Base-by-base conservation (phyloP, 2,329 filamentous ascomycete genomes). In the Penicillium sumatraense region DNA sequence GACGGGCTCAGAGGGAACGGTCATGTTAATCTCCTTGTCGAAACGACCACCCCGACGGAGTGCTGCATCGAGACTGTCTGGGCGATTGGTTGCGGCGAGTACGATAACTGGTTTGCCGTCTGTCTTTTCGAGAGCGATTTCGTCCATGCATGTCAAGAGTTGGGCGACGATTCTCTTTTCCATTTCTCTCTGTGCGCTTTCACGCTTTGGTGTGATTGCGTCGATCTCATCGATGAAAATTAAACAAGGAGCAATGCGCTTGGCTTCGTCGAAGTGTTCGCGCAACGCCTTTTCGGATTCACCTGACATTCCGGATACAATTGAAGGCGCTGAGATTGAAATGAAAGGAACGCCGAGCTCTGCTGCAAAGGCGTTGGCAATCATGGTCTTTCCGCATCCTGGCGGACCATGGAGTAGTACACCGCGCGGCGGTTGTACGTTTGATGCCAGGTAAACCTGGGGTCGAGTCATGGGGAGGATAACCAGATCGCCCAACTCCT, bases 201-300 rank as follows among this genome's bases (percentile, higher is more conserved):
- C 91, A 53, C 89, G 83, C 72, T 96, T 96, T 0, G 90, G 90
- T 47, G 92, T 90, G 65, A 98, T 95, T 3, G 89, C 88, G 72
- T 99, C 93, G 49, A 98, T 90, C 64, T 96, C 89, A 63, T 96
- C 92, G 54, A 98, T 89, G 68, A 97, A 96, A 4, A 99, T 83
- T 5, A 99, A 81, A 67, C 91, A 96, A 0, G 95, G 95, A 0
- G 93, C 93, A 33, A 93, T 82, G 52, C 86, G 84, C 70, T 90
- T 91, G 0, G 95, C 95, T 68, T 95, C 90, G 11, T 98, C 93
- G 58, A 96, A 96, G 45, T 91, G 82, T 61, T 93, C 90, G 31
- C 91, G 82, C 24, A 96, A 85, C 57, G 91, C 91, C 77, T 93
- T 93, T 72, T 96, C 91, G 0, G 90, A 93, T 69, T 95, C 91